A percentile compares a stretch with the other conserved stretches of the same genome.
Evolutionary conservation across 257 asterid genomes (phyloP).

Genomic region (Ballota nigra): DNA sequence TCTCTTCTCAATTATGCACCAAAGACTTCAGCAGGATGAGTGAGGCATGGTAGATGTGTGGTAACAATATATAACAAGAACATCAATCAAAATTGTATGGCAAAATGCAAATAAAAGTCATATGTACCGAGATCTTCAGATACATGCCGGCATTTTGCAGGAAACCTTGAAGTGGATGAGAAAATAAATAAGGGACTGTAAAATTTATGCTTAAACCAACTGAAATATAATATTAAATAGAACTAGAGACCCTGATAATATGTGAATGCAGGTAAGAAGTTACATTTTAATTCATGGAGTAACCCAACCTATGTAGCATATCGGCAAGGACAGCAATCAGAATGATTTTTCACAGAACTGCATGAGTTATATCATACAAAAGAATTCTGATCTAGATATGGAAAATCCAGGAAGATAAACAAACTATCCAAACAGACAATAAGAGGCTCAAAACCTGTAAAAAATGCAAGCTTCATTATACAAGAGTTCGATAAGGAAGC

Average conservation of each 20-base stretch:
- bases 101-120: constrained; percentile 24
- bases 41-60: constrained; percentile 13
- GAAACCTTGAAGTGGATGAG: neutral
- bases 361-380: too few species aligned
- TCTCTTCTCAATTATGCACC: constrained; percentile 23
- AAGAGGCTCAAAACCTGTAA: neutral
- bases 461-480: neutral
- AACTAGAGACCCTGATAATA: too few species aligned
- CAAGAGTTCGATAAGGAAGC: neutral
- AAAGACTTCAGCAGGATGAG: constrained; percentile 14
- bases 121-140: constrained; percentile 6
- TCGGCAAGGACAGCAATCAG: too few species aligned
- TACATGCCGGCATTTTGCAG: too few species aligned
- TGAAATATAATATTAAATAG: neutral
- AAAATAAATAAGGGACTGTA: neutral
- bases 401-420: too few species aligned
- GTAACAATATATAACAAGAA: constrained; percentile 11
- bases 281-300: too few species aligned
- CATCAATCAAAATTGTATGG: constrained; percentile 57
- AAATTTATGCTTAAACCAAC: neutral
- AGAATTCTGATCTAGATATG: too few species aligned
- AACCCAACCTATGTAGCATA: too few species aligned
- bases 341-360: too few species aligned
- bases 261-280: too few species aligned
- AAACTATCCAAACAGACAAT: neutral